These are phyloP conservation scores for Neonectria hederae DNA, from an alignment of 2,329 filamentous ascomycete genomes.

Conservation along the genomic window DNA sequence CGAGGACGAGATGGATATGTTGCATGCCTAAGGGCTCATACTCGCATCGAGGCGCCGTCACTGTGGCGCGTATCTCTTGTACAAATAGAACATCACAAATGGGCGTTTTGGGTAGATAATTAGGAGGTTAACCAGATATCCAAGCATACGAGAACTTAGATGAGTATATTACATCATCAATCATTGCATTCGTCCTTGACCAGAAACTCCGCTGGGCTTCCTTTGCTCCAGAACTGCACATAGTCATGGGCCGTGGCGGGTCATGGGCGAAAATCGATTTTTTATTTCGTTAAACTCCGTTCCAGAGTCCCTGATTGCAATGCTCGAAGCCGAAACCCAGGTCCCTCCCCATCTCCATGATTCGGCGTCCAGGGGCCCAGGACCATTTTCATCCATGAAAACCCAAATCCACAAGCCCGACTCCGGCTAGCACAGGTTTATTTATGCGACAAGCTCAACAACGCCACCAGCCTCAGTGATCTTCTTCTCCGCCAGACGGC, in stretches of 20 bases:
- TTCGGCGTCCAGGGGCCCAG: slow-evolving; percentile 29
- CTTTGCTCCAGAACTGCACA: slow-evolving; percentile 13
- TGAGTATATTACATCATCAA: slow-evolving; percentile 27
- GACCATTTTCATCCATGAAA: slow-evolving; percentile 42
- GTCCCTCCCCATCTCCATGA: slow-evolving; percentile 39
- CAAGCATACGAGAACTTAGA: slow-evolving; percentile 29
- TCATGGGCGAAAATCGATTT: slow-evolving; percentile 52
- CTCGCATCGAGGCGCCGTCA: not conserved
- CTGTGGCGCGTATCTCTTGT: slow-evolving; percentile 11
- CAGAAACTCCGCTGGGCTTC: not conserved
- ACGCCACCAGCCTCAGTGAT: slow-evolving; percentile 98
- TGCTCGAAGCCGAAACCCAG: slow-evolving; percentile 53
- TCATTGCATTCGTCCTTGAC: slow-evolving; percentile 12
- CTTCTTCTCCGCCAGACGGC: slow-evolving; percentile 97
- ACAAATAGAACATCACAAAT: slow-evolving; percentile 19
- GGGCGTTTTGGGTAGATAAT: slow-evolving; percentile 27
- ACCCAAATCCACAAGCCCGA: slow-evolving; percentile 46
- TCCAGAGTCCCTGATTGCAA: slow-evolving; percentile 54
- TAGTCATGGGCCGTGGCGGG: not conserved
- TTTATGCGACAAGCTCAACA: slow-evolving; percentile 90
- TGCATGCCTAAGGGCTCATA: slow-evolving; percentile 44
- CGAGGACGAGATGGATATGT: slow-evolving; percentile 66
- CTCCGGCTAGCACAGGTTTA: slow-evolving; percentile 40
- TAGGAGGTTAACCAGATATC: slow-evolving; percentile 26
- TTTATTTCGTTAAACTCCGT: slow-evolving; percentile 53